Evolutionary conservation across 306 rosid genomes (phyloP), one percentile per base, ranked within the genome.

Genomic region (Trifolium repens): DNA sequence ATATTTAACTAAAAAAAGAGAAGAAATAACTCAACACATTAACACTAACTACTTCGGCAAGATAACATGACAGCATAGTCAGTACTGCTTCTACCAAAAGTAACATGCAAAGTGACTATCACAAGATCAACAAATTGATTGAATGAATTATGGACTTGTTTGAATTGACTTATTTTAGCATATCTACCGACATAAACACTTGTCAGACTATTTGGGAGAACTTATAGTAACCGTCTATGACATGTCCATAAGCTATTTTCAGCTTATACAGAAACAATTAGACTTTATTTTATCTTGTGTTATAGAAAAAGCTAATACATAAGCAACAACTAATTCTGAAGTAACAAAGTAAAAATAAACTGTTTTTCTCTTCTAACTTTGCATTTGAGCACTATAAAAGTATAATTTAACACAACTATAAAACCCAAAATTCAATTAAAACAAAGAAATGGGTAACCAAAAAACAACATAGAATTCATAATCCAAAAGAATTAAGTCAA

Each of bases 11-110:
- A 16, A 11, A 58, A 24, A 5, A 32, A 32, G 24, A 53, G 8
- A 1, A 57, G 8, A 16, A 50, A 70, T 4, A 70, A 55, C 71
- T 43, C 24, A 46, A 26, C 26, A 9, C 22, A 2, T 24, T 13
- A 49, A 49, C 6, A n/a, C 47, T 9, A 50, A 52, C 34, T 52
- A 52, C 49, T 10, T 52, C 53, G 75, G 17, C 44, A 34, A 19
- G 11, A 53, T 7, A 53, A 37, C 17, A 71, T 53, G 42, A 11
- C 35, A 71, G 57, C 12, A 7, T 67, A 47, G 32, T 55, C 79
- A 71, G 26, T 62, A 50, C 53, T 44, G 49, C 67, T 72, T 69
- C 65, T 52, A 46, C 55, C 73, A 85, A 76, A 69, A 68, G 53
- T 58, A 53, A 22, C 52, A 61, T 14, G 35, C 54, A 65, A 42